Conservation (phyloP, 129 eudicot species). For the Mikania micrantha region DNA sequence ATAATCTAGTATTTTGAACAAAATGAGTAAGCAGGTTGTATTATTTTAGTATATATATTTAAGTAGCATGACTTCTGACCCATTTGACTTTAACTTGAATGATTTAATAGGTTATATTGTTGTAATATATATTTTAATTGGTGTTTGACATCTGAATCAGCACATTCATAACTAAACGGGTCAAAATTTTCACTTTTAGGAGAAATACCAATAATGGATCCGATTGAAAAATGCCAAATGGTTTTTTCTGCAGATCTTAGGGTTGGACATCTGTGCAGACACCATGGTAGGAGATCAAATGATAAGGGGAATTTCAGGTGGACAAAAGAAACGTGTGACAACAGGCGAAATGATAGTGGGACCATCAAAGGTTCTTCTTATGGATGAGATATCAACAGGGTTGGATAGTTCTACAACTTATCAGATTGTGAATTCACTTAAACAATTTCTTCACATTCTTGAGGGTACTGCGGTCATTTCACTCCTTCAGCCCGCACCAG, state of each 20-base stretch:
- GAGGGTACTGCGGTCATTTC: constrained; percentile 66
- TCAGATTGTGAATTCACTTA: constrained; percentile 55
- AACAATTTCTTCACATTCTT: constrained; percentile 57
- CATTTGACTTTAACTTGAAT: not conserved
- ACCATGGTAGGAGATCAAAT: constrained; percentile 74
- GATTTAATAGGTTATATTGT: not conserved
- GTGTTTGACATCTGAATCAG: not conserved
- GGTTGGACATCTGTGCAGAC: constrained; percentile 70
- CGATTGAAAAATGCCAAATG: no score
- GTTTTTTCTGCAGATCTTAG: constrained; percentile 40
- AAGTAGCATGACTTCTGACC: no score
- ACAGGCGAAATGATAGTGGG: constrained; percentile 76
- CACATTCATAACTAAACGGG: not conserved
- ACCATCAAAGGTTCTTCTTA: constrained; percentile 54
- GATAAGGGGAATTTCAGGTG: constrained; percentile 76
- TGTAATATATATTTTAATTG: no score
- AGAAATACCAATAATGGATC: no score
- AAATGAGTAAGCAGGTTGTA: not conserved
- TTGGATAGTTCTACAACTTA: constrained; percentile 70
- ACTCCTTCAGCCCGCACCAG: constrained; percentile 82
- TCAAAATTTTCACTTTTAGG: not conserved
- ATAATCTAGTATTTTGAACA: not conserved
- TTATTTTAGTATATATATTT: no score
- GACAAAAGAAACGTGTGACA: constrained; percentile 67
- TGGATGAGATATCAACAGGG: constrained; percentile 79